These are phyloP conservation scores for Diaporthe helianthi DNA, from an alignment of 2,329 filamentous ascomycete species.

Conservation along the genomic window DNA sequence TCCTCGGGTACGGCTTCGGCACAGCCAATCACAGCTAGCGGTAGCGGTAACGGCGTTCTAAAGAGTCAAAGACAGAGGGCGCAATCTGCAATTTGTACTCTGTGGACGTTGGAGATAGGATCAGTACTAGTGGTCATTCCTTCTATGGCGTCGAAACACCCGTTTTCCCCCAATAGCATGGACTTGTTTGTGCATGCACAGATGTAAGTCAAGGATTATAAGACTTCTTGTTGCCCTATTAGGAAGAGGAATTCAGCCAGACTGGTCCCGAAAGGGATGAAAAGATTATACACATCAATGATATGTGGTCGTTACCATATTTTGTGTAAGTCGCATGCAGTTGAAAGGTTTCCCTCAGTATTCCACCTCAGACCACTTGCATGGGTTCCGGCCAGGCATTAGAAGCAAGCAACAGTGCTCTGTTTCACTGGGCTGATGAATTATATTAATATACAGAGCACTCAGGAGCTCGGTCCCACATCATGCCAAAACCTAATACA, in stretches of 20 bases:
- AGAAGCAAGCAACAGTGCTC: not conserved
- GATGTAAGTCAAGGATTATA: conserved; percentile 5
- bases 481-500: conserved; percentile 14
- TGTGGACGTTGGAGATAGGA: too few species aligned
- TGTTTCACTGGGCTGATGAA: conserved; percentile 13
- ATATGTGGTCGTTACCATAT: not conserved
- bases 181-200: not conserved
- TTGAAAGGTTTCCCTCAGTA: too few species aligned
- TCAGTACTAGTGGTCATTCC: not conserved
- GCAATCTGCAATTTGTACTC: too few species aligned
- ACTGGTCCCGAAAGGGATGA: not conserved
- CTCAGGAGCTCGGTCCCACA: not conserved
- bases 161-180: not conserved
- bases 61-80: too few species aligned
- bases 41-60: not conserved
- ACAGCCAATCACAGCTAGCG: not conserved
- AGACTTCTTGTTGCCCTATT: not conserved
- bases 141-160: not conserved
- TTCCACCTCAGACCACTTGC: too few species aligned
- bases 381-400: not conserved
- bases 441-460: conserved; percentile 12
- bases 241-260: not conserved
- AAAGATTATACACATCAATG: not conserved
- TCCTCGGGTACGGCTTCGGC: not conserved
- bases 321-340: not conserved